These are phyloP conservation scores for Melaleuca alternifolia DNA, from an alignment of 345 rosid genomes.

Conservation along the genomic window DNA sequence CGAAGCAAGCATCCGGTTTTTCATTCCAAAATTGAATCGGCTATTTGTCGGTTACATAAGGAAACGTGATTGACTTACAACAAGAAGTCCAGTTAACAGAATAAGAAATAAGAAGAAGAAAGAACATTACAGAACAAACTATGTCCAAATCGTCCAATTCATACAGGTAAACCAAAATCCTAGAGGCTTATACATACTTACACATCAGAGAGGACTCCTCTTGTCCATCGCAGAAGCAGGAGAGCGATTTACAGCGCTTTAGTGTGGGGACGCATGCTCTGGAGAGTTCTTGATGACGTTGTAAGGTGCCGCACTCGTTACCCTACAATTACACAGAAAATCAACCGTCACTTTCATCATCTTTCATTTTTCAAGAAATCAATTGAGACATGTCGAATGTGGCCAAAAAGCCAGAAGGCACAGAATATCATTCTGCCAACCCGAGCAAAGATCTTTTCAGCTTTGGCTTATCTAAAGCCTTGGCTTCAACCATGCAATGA, in stretches of 20 bases:
- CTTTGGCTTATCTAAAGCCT: not conserved
- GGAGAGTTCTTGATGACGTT: not conserved
- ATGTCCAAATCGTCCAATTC: not conserved
- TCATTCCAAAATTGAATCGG: not conserved
- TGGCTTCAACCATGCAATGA: not conserved
- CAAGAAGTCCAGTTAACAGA: not conserved
- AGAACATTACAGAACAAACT: not conserved
- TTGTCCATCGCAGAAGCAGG: not conserved
- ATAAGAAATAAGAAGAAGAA: not conserved
- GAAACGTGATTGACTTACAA: not conserved
- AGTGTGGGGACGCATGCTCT: not conserved
- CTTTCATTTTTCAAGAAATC: not conserved
- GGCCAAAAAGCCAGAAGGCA: not conserved
- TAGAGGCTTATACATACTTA: not conserved
- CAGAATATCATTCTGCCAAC: not conserved
- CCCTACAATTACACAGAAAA: not conserved
- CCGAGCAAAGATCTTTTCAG: not conserved
- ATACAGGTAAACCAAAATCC: not conserved
- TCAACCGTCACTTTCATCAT: not conserved
- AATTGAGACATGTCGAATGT: not conserved
- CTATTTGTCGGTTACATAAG: not conserved
- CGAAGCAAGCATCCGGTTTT: not conserved
- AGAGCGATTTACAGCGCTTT: not conserved
- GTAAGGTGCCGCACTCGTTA: not conserved
- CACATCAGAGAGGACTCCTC: not conserved